phyloP scores from a whole-genome alignment of 2,329 filamentous ascomycete species.

The Paraphoma sp. region DNA sequence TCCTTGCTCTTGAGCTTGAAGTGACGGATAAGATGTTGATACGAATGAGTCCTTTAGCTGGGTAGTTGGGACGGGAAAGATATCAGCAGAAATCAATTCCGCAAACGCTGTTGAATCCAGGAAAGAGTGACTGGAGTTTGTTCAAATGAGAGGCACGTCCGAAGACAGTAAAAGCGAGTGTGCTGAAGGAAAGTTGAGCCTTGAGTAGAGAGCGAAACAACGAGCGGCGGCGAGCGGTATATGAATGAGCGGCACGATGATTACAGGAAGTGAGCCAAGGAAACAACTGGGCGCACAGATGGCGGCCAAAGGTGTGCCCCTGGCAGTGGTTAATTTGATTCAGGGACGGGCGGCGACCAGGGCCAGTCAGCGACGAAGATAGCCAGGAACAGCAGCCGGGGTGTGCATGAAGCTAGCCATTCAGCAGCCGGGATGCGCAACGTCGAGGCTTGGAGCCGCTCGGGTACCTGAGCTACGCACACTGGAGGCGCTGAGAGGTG shows the following conservation, averaged over 20 bases:
- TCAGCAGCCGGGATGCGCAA: constrained; percentile 22
- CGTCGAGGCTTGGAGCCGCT: constrained; percentile 25
- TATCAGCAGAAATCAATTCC: constrained; percentile 42
- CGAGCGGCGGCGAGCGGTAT: constrained; percentile 32
- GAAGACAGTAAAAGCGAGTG: constrained; percentile 44
- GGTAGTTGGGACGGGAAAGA: constrained; percentile 7
- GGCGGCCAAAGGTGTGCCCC: constrained; percentile 31
- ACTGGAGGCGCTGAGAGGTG: constrained; percentile 65
- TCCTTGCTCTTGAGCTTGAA: constrained; percentile 33
- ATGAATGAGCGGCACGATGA: constrained; percentile 37
- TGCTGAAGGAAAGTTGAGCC: constrained; percentile 41
- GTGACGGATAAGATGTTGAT: constrained; percentile 6
- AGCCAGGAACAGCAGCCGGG: constrained; percentile 29
- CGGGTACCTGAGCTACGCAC: constrained; percentile 60
- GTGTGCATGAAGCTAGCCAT: constrained; percentile 27
- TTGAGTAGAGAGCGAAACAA: constrained; percentile 39
- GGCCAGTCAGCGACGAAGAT: constrained; percentile 33
- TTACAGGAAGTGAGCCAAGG: constrained; percentile 40
- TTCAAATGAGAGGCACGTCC: constrained; percentile 44
- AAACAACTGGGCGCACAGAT: constrained; percentile 24
- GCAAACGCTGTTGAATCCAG: constrained; percentile 34
- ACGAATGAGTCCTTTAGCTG: constrained; percentile 20
- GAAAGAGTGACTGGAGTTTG: constrained; percentile 48
- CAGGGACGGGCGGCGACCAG: constrained; percentile 32
- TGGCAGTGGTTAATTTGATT: constrained; percentile 46